A percentile compares a stretch with the other conserved stretches of the same genome.
Conservation (phyloP, 306 rosid species). For the Cicer judaicum region DNA sequence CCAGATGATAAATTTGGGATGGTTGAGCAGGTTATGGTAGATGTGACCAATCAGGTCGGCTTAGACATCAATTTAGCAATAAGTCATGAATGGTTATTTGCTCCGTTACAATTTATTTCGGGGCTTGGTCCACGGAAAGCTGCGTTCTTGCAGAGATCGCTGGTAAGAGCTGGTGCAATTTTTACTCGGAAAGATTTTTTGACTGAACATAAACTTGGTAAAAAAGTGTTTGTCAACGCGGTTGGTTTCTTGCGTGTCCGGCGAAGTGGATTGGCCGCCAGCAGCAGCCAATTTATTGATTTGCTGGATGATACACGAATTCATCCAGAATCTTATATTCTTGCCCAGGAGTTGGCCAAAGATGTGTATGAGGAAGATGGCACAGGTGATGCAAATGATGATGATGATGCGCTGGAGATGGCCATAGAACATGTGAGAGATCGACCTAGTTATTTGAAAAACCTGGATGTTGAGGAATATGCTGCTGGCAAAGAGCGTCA, state of each 20-base stretch:
- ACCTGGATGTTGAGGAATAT: slow-evolving; percentile 79
- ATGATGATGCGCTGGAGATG: slow-evolving; percentile 94
- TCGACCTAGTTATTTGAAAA: slow-evolving; percentile 75
- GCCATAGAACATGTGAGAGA: slow-evolving; percentile 97
- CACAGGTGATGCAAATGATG: slow-evolving; percentile 76
- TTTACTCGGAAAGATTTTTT: slow-evolving; percentile 88
- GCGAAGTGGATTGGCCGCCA: slow-evolving; percentile 91
- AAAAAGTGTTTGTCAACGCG: slow-evolving; percentile 92
- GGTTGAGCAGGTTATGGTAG: slow-evolving; percentile 95
- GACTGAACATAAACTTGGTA: slow-evolving; percentile 80
- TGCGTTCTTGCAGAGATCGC: slow-evolving; percentile 85
- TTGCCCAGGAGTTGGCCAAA: slow-evolving; percentile 95
- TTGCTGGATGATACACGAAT: slow-evolving; percentile 97
- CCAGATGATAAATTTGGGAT: slow-evolving; percentile 88
- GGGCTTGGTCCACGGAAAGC: slow-evolving; percentile 99
- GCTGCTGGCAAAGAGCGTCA: slow-evolving; percentile 63
- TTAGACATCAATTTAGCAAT: slow-evolving; percentile 88
- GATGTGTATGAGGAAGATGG: slow-evolving; percentile 86
- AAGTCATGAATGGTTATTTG: slow-evolving; percentile 92
- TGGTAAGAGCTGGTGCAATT: slow-evolving; percentile 90
- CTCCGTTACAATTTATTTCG: slow-evolving; percentile 88
- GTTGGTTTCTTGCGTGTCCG: slow-evolving; percentile 95
- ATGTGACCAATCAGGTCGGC: slow-evolving; percentile 94
- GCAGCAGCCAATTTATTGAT: slow-evolving; percentile 91
- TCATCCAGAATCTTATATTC: slow-evolving; percentile 91